Evolutionary conservation across 129 eudicot species (phyloP).

Genomic region (Artemisia tridentata): DNA sequence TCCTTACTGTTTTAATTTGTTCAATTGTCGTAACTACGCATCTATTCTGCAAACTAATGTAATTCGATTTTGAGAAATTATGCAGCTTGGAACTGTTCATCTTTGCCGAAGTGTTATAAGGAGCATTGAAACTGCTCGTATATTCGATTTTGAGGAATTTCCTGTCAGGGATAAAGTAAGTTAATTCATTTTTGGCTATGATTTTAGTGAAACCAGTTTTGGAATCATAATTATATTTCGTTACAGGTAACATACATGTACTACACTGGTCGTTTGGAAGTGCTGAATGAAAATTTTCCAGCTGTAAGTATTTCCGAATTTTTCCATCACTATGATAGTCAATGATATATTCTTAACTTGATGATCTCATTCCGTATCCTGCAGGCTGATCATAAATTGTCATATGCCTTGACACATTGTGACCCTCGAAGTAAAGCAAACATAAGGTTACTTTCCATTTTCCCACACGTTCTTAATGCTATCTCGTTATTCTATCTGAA

Average conservation of each 20-base stretch:
- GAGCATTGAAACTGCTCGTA: constrained; percentile 98
- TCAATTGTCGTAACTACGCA: no score
- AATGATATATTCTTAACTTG: not conserved
- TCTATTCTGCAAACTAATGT: no score
- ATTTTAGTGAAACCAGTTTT: no score
- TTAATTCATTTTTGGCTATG: no score
- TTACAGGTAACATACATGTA: constrained; percentile 98
- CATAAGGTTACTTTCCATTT: constrained; percentile 53
- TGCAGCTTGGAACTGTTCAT: constrained; percentile 94
- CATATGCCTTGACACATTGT: constrained; percentile 80
- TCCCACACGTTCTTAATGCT: not conserved
- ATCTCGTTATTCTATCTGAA: not conserved
- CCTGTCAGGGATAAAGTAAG: constrained; percentile 93
- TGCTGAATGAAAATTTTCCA: constrained; percentile 90
- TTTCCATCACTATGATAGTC: not conserved
- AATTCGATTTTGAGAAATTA: not conserved
- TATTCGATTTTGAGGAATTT: constrained; percentile 97
- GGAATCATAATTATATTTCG: no score
- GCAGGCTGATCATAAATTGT: constrained; percentile 89
- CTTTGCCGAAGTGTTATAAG: constrained; percentile 97
- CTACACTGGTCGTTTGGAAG: constrained; percentile 97
- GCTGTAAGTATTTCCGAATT: constrained; percentile 49
- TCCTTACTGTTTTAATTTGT: not conserved
- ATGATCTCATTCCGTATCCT: not conserved
- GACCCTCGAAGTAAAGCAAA: constrained; percentile 68